Conservation (phyloP, 495 filamentous ascomycete genomes). For the Aspergillus cristatus region DNA sequence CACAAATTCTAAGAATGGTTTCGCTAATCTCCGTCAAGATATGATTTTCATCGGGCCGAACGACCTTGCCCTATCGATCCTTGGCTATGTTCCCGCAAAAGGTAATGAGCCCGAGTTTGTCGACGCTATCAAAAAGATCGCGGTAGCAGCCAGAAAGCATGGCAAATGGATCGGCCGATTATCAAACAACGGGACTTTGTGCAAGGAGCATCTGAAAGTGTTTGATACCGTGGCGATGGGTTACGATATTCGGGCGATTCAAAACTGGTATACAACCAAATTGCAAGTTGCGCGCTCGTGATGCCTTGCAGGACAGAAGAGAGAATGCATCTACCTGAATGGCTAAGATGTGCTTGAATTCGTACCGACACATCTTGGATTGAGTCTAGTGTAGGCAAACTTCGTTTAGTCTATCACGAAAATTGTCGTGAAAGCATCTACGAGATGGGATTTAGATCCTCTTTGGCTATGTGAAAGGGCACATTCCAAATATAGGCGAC, state of each 20-base stretch:
- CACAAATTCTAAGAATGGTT: neutral
- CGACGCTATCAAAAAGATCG: conserved; percentile 21
- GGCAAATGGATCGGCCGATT: conserved; percentile 26
- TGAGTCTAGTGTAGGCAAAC: no score
- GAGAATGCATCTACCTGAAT: no score
- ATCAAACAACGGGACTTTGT: conserved; percentile 19
- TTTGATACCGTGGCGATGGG: conserved; percentile 29
- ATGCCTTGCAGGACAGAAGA: no score
- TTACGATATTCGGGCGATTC: conserved; percentile 26
- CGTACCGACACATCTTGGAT: no score
- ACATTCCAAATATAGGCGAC: no score
- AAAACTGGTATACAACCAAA: conserved; percentile 29
- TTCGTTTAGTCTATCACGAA: no score
- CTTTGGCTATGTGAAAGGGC: no score
- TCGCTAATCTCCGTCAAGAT: conserved; percentile 10
- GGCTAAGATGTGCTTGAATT: no score
- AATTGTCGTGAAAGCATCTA: no score
- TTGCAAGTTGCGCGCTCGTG: conserved; percentile 21
- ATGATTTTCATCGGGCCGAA: conserved; percentile 65
- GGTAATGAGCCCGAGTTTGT: conserved; percentile 25
- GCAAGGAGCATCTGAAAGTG: conserved; percentile 16
- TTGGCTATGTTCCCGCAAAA: conserved; percentile 19
- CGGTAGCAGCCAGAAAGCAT: conserved; percentile 19
- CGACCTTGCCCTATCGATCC: conserved; percentile 17
- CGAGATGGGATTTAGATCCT: no score